Evolutionary conservation across 2,329 filamentous ascomycete genomes (phyloP).

Genomic region (Trichoderma aggressivum): DNA sequence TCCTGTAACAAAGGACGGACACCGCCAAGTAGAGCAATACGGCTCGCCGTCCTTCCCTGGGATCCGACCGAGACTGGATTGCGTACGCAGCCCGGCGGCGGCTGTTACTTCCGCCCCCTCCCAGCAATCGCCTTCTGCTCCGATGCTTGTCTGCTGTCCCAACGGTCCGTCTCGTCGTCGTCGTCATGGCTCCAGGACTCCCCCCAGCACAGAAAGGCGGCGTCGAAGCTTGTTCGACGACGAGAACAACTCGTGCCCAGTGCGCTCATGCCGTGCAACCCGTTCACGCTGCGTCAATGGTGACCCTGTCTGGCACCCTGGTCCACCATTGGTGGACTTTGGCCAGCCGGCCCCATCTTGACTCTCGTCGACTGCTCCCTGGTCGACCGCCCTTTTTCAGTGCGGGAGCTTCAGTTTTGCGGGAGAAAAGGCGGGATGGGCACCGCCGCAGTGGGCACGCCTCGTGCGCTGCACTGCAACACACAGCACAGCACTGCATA

Average conservation of each 20-base stretch:
- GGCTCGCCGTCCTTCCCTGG: background rate
- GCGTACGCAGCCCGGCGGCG: slow-evolving; percentile 3
- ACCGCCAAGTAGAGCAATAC: slow-evolving; percentile 2
- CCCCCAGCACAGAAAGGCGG: slow-evolving; percentile 7
- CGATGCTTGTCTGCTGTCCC: slow-evolving; percentile 2
- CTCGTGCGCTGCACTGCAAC: slow-evolving; percentile 15
- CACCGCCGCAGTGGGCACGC: slow-evolving; percentile 15
- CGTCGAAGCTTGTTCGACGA: slow-evolving; percentile 12
- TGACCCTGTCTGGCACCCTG: background rate
- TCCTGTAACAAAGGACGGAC: slow-evolving; percentile 10
- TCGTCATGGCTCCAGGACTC: background rate
- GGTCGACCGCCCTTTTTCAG: slow-evolving; percentile 23
- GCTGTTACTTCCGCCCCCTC: background rate
- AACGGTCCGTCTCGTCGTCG: background rate
- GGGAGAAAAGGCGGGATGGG: slow-evolving; percentile 24
- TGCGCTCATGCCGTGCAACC: slow-evolving; percentile 19
- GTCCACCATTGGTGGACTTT: slow-evolving; percentile 16
- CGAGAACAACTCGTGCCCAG: slow-evolving; percentile 6
- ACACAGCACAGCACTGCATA: slow-evolving; percentile 12
- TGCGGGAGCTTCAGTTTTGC: slow-evolving; percentile 21
- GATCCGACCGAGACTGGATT: background rate
- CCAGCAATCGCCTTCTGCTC: background rate
- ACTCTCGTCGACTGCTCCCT: background rate
- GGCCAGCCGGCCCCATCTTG: background rate
- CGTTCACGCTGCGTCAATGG: slow-evolving; percentile 13